These are phyloP conservation scores for Colletotrichum caudatum DNA, from an alignment of 2,329 filamentous ascomycete species.

Conservation along the genomic window DNA sequence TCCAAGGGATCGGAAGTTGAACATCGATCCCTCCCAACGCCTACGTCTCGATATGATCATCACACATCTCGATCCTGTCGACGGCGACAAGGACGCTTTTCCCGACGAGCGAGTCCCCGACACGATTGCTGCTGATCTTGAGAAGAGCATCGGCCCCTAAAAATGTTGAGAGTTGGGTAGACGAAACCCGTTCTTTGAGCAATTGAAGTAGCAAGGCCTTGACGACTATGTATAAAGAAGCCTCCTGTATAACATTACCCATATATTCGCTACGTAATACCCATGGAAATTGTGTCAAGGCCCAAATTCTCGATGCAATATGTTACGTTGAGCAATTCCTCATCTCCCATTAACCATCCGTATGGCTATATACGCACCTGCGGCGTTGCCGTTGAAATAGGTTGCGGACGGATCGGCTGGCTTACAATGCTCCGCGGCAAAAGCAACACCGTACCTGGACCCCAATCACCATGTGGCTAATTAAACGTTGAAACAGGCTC, in stretches of 20 bases:
- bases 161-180: background rate
- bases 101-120: background rate
- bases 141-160: background rate
- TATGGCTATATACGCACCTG: background rate
- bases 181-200: background rate
- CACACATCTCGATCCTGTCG: slow-evolving; percentile 1
- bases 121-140: too few relatives aligned
- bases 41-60: background rate
- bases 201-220: background rate
- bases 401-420: background rate
- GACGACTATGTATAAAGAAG: background rate
- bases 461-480: background rate
- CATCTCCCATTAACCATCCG: too few relatives aligned
- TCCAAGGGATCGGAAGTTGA: background rate
- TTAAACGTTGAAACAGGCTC: background rate
- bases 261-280: background rate
- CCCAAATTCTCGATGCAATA: background rate
- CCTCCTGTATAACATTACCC: background rate
- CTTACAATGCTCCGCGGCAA: background rate
- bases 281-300: background rate
- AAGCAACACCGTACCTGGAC: background rate
- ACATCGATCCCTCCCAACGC: background rate
- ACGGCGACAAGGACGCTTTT: background rate
- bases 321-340: background rate
- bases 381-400: background rate